A percentile compares a stretch with the other conserved stretches of the same genome.
Conservation (phyloP, 345 rosid species). For the Crucihimalaya himalaica region DNA sequence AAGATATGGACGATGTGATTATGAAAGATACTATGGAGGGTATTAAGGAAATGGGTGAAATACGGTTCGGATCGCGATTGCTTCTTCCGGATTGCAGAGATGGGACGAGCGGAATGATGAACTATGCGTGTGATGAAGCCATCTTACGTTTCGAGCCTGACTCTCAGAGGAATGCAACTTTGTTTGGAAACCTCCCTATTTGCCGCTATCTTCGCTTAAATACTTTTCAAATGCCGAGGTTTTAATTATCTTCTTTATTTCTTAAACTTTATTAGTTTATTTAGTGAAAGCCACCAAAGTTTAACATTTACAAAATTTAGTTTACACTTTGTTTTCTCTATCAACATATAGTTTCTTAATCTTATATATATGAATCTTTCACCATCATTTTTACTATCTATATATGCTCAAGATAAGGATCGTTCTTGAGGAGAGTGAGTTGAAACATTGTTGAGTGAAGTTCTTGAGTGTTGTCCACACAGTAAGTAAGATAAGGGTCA, state of each 20-base stretch:
- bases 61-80: neutral
- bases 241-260: no score
- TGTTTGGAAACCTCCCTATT: neutral
- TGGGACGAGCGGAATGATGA: neutral
- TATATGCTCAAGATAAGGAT: no score
- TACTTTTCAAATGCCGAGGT: neutral
- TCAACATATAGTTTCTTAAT: no score
- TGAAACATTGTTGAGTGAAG: no score
- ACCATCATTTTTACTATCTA: neutral
- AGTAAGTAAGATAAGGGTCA: conserved; percentile 40
- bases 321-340: neutral
- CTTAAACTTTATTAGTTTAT: no score
- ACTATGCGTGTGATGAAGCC: neutral
- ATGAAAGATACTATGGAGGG: neutral
- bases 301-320: no score
- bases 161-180: neutral
- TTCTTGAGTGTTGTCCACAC: conserved; percentile 49
- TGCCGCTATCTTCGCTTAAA: neutral
- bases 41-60: neutral
- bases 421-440: no score
- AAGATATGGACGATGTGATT: neutral
- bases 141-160: neutral
- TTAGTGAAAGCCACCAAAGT: no score
- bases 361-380: neutral
- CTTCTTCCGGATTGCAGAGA: neutral